phyloP scores from a whole-genome alignment of 805 yeast species.

The Dipodascus geniculatus region DNA sequence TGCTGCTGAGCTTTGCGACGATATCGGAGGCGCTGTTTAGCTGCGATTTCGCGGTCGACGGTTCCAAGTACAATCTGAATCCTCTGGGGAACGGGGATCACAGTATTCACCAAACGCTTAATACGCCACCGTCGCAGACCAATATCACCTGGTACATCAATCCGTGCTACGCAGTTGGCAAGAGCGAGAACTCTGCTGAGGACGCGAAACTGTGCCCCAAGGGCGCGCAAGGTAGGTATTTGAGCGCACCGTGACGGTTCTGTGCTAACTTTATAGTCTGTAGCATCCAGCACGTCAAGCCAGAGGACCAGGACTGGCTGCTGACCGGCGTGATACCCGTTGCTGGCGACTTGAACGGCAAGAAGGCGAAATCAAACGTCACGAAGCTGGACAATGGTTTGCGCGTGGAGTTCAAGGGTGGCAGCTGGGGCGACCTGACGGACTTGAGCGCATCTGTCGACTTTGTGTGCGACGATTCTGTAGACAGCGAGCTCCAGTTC shows the following conservation, averaged over 20 bases:
- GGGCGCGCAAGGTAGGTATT: not conserved
- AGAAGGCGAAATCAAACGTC: conserved; percentile 20
- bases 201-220: conserved; percentile 12
- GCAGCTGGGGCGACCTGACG: conserved; percentile 56
- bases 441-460: conserved; percentile 25
- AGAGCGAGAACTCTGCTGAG: conserved; percentile 24
- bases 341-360: conserved; percentile 22
- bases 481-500: conserved; percentile 6
- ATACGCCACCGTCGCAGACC: conserved; percentile 74
- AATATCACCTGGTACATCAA: conserved; percentile 58
- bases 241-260: not conserved
- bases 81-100: conserved; percentile 38
- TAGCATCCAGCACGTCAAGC: conserved; percentile 47
- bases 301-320: conserved; percentile 36
- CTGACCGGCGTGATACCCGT: conserved; percentile 51
- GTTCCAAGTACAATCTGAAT: conserved; percentile 29
- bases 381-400: conserved; percentile 18
- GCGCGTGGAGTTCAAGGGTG: conserved; percentile 35
- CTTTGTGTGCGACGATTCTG: conserved; percentile 19
- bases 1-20: not conserved
- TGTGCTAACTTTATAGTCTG: conserved; percentile 59
- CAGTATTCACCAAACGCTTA: conserved; percentile 27
- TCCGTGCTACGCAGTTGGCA: conserved; percentile 45
- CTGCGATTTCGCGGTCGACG: conserved; percentile 20
- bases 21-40: conserved; percentile 17